Conservation (phyloP, 2,329 filamentous ascomycete genomes). For the Teratosphaeria pseudoeucalypti region DNA sequence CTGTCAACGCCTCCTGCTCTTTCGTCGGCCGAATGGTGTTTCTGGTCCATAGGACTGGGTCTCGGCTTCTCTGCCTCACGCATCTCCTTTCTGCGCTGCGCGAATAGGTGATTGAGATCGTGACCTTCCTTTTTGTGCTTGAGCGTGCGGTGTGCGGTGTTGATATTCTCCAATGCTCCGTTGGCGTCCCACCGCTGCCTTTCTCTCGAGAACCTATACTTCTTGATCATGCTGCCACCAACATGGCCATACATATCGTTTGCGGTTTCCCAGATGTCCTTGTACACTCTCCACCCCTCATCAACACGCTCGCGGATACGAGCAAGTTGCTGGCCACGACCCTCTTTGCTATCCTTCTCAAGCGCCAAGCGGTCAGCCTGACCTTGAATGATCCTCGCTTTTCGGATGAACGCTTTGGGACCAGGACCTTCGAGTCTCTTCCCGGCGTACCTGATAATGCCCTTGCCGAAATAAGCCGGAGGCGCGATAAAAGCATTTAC, state of each 20-base stretch:
- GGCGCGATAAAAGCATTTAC: slow-evolving; percentile 54
- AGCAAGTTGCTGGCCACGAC: slow-evolving; percentile 9
- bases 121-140: slow-evolving; percentile 16
- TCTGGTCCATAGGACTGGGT: slow-evolving; percentile 18
- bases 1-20: slow-evolving; percentile 4
- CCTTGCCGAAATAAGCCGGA: slow-evolving; percentile 74
- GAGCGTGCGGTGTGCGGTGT: slow-evolving; percentile 20
- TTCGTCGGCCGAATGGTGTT: slow-evolving; percentile 4
- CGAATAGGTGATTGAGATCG: slow-evolving; percentile 21
- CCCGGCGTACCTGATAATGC: slow-evolving; percentile 66
- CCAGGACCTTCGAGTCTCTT: slow-evolving; percentile 33
- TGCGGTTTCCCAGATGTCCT: slow-evolving; percentile 25
- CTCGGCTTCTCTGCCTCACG: slow-evolving; percentile 17
- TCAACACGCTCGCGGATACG: not conserved
- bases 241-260: slow-evolving; percentile 1
- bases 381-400: slow-evolving; percentile 23
- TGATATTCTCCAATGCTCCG: slow-evolving; percentile 25
- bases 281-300: slow-evolving; percentile 18
- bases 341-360: slow-evolving; percentile 6
- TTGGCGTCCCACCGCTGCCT: slow-evolving; percentile 21
- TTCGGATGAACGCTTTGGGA: slow-evolving; percentile 19
- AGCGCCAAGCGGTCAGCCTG: slow-evolving; percentile 19
- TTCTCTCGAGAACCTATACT: slow-evolving; percentile 14
- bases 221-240: slow-evolving; percentile 11
- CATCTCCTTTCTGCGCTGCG: slow-evolving; percentile 16